phyloP scores from a whole-genome alignment of 2,329 filamentous ascomycete species.

The Phialophora expanda region DNA sequence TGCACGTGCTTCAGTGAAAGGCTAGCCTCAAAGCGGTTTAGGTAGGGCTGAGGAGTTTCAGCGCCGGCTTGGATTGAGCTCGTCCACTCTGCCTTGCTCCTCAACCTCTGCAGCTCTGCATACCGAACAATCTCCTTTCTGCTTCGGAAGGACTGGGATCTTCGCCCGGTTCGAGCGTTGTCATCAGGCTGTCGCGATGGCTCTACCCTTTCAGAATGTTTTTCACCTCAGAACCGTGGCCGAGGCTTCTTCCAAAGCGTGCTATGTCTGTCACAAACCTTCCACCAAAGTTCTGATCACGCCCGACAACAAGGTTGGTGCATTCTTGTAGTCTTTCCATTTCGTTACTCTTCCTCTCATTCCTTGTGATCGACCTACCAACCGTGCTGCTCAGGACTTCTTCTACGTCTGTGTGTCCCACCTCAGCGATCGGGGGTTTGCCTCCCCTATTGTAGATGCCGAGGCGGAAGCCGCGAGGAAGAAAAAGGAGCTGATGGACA shows the following conservation, averaged over 20 bases:
- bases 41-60: conserved; percentile 6
- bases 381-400: conserved; percentile 67
- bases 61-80: background rate
- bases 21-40: background rate
- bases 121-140: background rate
- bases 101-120: background rate
- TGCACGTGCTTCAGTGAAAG: background rate
- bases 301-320: conserved; percentile 78
- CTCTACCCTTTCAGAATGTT: conserved; percentile 66
- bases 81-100: background rate
- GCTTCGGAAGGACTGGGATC: background rate
- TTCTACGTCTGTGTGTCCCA: conserved; percentile 90
- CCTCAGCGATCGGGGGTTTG: conserved; percentile 82
- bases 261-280: conserved; percentile 90
- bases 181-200: conserved; percentile 11
- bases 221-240: conserved; percentile 88
- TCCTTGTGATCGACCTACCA: conserved; percentile 8
- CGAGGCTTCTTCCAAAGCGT: conserved; percentile 79
- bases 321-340: conserved; percentile 2
- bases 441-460: conserved; percentile 59
- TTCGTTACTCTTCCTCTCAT: background rate
- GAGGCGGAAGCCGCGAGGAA: conserved; percentile 50
- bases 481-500: conserved; percentile 52
- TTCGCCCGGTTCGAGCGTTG: background rate
- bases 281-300: conserved; percentile 87